phyloP scores from a whole-genome alignment of 108 stramenopile genomes.

The Nannochloropsis granulata region DNA sequence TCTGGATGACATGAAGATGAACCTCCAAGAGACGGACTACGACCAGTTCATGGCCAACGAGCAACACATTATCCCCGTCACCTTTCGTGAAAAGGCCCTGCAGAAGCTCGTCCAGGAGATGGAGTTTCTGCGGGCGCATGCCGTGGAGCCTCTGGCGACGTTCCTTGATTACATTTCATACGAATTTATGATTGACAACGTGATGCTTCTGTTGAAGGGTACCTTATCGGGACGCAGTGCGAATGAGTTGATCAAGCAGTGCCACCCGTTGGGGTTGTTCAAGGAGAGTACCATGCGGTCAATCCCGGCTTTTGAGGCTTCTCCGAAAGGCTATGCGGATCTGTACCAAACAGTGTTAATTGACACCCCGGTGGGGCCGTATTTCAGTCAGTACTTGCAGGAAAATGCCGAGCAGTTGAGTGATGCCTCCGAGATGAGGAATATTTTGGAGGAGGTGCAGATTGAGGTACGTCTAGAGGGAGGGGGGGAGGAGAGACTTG shows the following conservation, averaged over 20 bases:
- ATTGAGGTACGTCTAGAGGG: conserved; percentile 46
- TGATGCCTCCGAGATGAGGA: conserved; percentile 44
- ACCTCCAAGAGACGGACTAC: conserved; percentile 94
- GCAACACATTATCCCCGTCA: conserved; percentile 15
- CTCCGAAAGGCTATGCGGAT: conserved; percentile 83
- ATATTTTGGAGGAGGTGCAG: conserved; percentile 90
- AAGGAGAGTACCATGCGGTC: conserved; percentile 87
- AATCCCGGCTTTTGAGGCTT: conserved; percentile 87
- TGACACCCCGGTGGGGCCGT: conserved; percentile 86
- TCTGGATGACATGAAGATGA: conserved; percentile 87
- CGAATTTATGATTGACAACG: conserved; percentile 99
- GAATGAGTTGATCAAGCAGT: conserved; percentile 89
- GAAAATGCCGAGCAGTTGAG: conserved; percentile 9
- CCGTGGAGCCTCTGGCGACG: conserved; percentile 79
- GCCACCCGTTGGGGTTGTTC: conserved; percentile 97
- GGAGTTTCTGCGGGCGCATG: conserved; percentile 87
- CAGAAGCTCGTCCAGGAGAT: conserved; percentile 79
- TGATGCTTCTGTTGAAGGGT: conserved; percentile 94
- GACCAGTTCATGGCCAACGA: conserved; percentile 66
- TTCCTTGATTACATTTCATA: conserved; percentile 98
- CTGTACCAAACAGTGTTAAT: conserved; percentile 95
- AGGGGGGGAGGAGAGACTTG: neutral
- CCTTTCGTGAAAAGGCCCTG: conserved; percentile 20
- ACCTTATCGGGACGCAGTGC: conserved; percentile 81
- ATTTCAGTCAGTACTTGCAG: conserved; percentile 24